Evolutionary conservation across 768 basidiomycete genomes (phyloP).

Genomic region (Udeniomyces megalosporus): DNA sequence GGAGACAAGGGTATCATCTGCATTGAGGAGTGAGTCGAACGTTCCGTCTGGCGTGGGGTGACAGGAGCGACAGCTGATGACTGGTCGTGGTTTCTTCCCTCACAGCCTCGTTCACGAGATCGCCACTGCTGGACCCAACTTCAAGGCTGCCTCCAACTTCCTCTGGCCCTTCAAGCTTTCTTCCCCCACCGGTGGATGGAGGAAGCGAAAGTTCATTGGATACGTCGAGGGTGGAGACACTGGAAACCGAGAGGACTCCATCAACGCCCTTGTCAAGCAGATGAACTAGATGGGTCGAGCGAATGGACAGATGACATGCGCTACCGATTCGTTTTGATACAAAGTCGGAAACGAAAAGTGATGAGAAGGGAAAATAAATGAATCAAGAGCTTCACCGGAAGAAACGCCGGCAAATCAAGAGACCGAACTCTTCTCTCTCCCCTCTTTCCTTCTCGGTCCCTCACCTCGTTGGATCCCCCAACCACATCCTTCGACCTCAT

Average conservation of each 20-base stretch:
- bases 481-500: too few species aligned
- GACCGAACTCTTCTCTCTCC: not conserved
- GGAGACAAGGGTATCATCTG: conserved; percentile 92
- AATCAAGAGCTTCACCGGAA: too few species aligned
- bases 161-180: conserved; percentile 99
- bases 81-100: not conserved
- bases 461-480: not conserved
- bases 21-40: conserved; percentile 14
- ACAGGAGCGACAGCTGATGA: not conserved
- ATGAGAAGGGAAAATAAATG: too few species aligned
- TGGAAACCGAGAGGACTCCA: conserved; percentile 89
- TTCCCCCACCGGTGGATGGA: conserved; percentile 97
- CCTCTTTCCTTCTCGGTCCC: not conserved
- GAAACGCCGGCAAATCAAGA: too few species aligned
- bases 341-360: too few species aligned
- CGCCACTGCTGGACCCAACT: conserved; percentile 85
- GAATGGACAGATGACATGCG: too few species aligned
- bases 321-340: too few species aligned
- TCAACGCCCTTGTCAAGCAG: conserved; percentile 83
- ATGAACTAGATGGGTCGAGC: conserved; percentile 18
- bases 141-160: conserved; percentile 89
- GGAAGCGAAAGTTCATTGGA: conserved; percentile 53
- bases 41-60: not conserved
- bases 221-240: conserved; percentile 92
- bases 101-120: conserved; percentile 75